Evolutionary conservation across 2,329 filamentous ascomycete species (phyloP).

Genomic region (Fusarium brachygibbosum): DNA sequence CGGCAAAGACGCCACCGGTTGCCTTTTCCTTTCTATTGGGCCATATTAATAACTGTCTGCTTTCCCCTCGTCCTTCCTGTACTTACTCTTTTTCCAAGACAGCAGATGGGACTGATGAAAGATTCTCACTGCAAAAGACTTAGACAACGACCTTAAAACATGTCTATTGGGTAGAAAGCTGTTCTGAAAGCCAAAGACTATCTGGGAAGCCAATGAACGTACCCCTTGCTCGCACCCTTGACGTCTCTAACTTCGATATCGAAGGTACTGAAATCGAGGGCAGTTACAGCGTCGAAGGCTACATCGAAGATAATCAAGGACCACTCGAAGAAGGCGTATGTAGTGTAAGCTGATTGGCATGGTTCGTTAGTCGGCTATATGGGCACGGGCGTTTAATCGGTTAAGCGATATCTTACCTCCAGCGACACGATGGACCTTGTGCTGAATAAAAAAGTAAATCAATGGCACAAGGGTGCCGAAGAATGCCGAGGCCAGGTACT

Average conservation of each 20-base stretch:
- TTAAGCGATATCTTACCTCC: slow-evolving; percentile 75
- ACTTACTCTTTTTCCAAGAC: slow-evolving; percentile 81
- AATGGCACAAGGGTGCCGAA: slow-evolving; percentile 92
- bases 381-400: slow-evolving; percentile 1
- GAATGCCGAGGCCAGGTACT: slow-evolving; percentile 84
- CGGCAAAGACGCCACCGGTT: slow-evolving; percentile 76
- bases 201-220: slow-evolving; percentile 95
- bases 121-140: slow-evolving; percentile 62
- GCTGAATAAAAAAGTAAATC: slow-evolving; percentile 97
- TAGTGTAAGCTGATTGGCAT: slow-evolving; percentile 83
- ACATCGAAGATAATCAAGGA: slow-evolving; percentile 94
- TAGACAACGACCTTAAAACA: slow-evolving; percentile 55
- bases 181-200: slow-evolving; percentile 64
- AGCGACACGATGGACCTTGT: slow-evolving; percentile 94
- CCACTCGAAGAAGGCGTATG: slow-evolving; percentile 98
- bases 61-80: background rate
- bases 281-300: slow-evolving; percentile 94
- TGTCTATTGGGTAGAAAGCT: slow-evolving; percentile 51
- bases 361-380: slow-evolving; percentile 30
- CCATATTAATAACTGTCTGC: slow-evolving; percentile 39
- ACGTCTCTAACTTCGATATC: slow-evolving; percentile 91
- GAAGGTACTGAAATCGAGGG: slow-evolving; percentile 89
- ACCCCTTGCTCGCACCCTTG: slow-evolving; percentile 95
- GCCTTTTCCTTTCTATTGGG: slow-evolving; percentile 78
- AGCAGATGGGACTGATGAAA: slow-evolving; percentile 62